Evolutionary conservation across 495 filamentous ascomycete species (phyloP).

Genomic region (Tuber indicum): DNA sequence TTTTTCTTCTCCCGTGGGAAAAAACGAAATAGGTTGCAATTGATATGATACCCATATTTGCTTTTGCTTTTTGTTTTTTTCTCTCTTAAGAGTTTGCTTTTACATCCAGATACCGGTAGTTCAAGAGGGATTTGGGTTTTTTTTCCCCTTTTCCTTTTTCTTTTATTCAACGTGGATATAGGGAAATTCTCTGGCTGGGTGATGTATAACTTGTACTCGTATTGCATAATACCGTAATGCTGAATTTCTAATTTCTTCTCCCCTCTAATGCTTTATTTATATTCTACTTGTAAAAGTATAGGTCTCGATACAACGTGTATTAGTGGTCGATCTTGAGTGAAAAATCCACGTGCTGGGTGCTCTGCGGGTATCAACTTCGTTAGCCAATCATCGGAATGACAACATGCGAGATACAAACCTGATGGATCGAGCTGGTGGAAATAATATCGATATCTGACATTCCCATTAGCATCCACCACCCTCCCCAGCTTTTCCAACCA

Average conservation of each 20-base stretch:
- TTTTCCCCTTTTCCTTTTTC: background rate
- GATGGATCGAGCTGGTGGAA: constrained; percentile 92
- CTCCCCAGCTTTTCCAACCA: background rate
- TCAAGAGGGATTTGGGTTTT: background rate
- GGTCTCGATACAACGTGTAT: constrained; percentile 6
- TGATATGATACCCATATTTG: constrained; percentile 16
- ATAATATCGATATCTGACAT: constrained; percentile 78
- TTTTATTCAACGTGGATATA: constrained; percentile 1
- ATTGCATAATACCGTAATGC: constrained; percentile 3
- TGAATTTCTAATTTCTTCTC: background rate
- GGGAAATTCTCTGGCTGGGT: background rate
- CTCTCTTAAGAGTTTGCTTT: background rate
- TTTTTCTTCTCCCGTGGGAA: constrained; percentile 12
- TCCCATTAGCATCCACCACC: constrained; percentile 6
- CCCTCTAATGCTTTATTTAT: background rate
- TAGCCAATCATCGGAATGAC: constrained; percentile 11
- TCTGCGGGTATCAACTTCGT: constrained; percentile 27
- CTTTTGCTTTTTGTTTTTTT: constrained; percentile 6
- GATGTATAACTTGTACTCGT: background rate
- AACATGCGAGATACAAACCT: constrained; percentile 47
- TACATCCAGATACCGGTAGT: background rate
- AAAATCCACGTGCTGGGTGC: constrained; percentile 86
- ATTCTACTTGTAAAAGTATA: background rate
- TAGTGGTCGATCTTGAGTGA: constrained; percentile 75
- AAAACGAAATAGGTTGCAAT: constrained; percentile 16